These are phyloP conservation scores for Picea engelmannii DNA, from an alignment of 83 land plant species.

Conservation along the genomic window DNA sequence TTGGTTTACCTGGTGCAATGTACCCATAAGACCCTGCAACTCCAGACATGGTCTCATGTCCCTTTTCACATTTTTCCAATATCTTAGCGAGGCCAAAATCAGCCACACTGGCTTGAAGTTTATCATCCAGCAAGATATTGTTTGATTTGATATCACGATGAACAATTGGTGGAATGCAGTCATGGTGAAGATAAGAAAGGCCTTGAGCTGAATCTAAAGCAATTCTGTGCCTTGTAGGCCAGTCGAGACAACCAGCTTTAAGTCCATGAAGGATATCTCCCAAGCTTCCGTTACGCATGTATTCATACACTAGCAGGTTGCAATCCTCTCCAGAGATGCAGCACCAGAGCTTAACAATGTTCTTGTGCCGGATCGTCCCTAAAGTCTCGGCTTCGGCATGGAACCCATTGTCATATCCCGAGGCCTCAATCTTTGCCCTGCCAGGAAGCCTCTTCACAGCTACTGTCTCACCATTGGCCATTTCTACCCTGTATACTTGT, in stretches of 20 bases:
- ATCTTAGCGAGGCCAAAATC: constrained; percentile 82
- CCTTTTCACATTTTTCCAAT: constrained; percentile 52
- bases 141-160: constrained; percentile 79
- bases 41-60: constrained; percentile 47
- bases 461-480: constrained; percentile 44
- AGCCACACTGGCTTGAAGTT: constrained; percentile 63
- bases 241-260: constrained; percentile 37
- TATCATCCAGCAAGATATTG: constrained; percentile 61
- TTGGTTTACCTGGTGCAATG: constrained; percentile 68
- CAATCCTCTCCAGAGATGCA: constrained; percentile 55
- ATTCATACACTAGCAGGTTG: constrained; percentile 68
- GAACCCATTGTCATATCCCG: constrained; percentile 32
- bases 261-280: constrained; percentile 63
- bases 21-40: constrained; percentile 80
- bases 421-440: constrained; percentile 27
- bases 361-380: constrained; percentile 69
- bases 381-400: constrained; percentile 62
- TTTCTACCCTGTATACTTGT: constrained; percentile 57
- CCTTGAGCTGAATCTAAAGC: constrained; percentile 76
- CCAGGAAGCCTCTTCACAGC: constrained; percentile 72
- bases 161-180: constrained; percentile 60
- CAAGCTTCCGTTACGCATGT: constrained; percentile 77
- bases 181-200: constrained; percentile 78
- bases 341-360: constrained; percentile 65
- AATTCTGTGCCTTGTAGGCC: constrained; percentile 64